Base-by-base conservation (phyloP, 306 rosid species). In the Citrullus colocynthis region DNA sequence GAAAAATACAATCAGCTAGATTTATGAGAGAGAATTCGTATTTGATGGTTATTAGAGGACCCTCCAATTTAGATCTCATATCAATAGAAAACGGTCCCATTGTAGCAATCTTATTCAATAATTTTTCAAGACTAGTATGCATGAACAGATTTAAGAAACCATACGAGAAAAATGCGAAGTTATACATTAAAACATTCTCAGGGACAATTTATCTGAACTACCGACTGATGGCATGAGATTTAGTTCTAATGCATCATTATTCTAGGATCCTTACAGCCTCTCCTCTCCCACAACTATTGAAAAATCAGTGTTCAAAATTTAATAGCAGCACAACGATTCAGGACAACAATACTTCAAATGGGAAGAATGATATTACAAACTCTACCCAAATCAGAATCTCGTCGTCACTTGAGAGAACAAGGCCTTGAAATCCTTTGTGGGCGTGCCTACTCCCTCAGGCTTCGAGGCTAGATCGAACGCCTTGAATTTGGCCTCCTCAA, bases 391-490 rank as follows among this genome's bases (percentile, higher is more conserved):
- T 90, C 80, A 91, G 79, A 90, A 94, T 0, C 87, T 84, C 69
- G 92, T 30, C 2, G 92, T 89, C 80, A 90, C 81, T 52, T 84
- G 89, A 63, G 97, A 83, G 85, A 95, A 95, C 55, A 95, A 79
- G 51, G 96, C 93, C 86, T 90, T 95, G 83, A 92, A 95, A 90
- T 92, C 93, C 86, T 82, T 89, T 10, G 97, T 95, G 6, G 97
- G 96, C 45, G 90, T 81, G 28, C 97, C 97, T 0, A 78, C 83
- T 73, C 88, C 97, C 88, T 90, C 98, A 0, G 92, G 93, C 80
- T 88, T 90, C 28, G 98, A 95, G 62, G 97, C 97, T 75, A 95
- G 78, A 85, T 95, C 98, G 41, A 92, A 85, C 0, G 96, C 98
- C 89, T 90, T 95, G 65, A 84, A 85, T 75, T 89, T 74, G 51